Evolutionary conservation across 2,329 filamentous ascomycete genomes (phyloP).

Genomic region (Colletotrichum truncatum): DNA sequence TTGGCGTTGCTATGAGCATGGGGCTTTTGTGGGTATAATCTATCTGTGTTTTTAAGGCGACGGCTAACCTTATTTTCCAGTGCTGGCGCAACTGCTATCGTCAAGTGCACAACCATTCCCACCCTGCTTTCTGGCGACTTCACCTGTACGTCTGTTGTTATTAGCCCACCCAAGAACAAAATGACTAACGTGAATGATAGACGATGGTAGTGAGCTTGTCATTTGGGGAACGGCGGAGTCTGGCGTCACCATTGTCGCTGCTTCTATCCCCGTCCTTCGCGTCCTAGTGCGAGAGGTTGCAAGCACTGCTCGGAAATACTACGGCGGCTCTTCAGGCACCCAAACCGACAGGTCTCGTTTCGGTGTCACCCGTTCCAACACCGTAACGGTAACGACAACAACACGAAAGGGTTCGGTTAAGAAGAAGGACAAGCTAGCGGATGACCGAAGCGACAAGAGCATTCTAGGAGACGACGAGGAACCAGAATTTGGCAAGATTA

Average conservation of each 20-base stretch:
- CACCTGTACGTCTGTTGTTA: conserved; percentile 1
- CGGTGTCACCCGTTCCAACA: conserved; percentile 2
- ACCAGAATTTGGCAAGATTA: conserved; percentile 30
- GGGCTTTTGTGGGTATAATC: conserved; percentile 20
- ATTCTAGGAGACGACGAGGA: conserved; percentile 15
- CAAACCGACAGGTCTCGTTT: neutral
- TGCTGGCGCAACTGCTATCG: conserved; percentile 30
- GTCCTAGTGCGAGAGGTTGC: conserved; percentile 27
- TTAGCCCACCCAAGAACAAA: conserved; percentile 32
- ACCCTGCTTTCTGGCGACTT: conserved; percentile 19
- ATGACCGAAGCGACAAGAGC: conserved; percentile 29
- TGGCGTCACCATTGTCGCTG: conserved; percentile 17
- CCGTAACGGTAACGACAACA: conserved; percentile 11
- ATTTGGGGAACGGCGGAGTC: conserved; percentile 20
- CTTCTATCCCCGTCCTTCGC: conserved; percentile 29
- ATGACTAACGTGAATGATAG: conserved; percentile 30
- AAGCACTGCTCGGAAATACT: conserved; percentile 6
- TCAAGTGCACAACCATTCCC: conserved; percentile 29
- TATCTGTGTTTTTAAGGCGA: no score
- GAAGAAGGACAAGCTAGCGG: conserved; percentile 22
- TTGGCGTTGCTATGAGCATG: conserved; percentile 30
- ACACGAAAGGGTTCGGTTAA: conserved; percentile 1
- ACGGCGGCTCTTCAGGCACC: conserved; percentile 3
- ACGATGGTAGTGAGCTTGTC: conserved; percentile 10
- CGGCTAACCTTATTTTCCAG: conserved; percentile 6